Evolutionary conservation across 2,329 filamentous ascomycete species (phyloP).

Genomic region (Exophiala sp.): DNA sequence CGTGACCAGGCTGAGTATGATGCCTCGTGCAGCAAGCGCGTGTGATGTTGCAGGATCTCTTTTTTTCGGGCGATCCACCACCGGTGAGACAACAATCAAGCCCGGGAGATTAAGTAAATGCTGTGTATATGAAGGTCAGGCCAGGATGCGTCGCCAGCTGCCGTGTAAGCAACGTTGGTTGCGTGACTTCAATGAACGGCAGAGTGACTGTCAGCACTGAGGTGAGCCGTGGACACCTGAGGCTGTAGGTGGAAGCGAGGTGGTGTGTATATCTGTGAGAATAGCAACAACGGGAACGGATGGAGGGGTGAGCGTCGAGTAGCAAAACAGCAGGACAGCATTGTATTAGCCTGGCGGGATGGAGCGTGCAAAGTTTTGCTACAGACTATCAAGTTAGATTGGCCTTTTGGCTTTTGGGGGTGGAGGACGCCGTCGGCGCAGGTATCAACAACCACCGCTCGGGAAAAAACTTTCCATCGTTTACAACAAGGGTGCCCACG

Average conservation of each 20-base stretch:
- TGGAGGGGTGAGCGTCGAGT: neutral
- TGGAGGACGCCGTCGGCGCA: neutral
- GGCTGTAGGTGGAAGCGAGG: conserved; percentile 7
- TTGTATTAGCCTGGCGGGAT: neutral
- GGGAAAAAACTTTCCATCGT: too few relatives aligned
- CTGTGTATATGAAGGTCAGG: conserved; percentile 11
- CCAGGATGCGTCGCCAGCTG: conserved; percentile 9
- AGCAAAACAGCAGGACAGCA: neutral
- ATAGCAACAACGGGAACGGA: conserved; percentile 3
- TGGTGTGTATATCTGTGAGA: conserved; percentile 12
- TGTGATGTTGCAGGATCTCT: conserved; percentile 5
- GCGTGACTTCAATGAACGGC: conserved; percentile 13
- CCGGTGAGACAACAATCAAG: conserved; percentile 17
- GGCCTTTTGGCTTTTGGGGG: conserved; percentile 5
- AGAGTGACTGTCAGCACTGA: conserved; percentile 19
- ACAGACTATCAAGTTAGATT: conserved; percentile 21
- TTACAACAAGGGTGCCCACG: too few relatives aligned
- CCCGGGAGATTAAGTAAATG: conserved; percentile 19
- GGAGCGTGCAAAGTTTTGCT: conserved; percentile 22
- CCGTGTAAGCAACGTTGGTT: conserved; percentile 17
- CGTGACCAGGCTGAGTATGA: conserved; percentile 12
- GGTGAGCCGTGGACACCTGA: conserved; percentile 15
- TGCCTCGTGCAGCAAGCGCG: conserved; percentile 4
- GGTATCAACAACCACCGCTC: neutral
- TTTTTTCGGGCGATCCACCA: conserved; percentile 9